Evolutionary conservation across 768 basidiomycete genomes (phyloP).

Genomic region (Hygrocybe coccinea): DNA sequence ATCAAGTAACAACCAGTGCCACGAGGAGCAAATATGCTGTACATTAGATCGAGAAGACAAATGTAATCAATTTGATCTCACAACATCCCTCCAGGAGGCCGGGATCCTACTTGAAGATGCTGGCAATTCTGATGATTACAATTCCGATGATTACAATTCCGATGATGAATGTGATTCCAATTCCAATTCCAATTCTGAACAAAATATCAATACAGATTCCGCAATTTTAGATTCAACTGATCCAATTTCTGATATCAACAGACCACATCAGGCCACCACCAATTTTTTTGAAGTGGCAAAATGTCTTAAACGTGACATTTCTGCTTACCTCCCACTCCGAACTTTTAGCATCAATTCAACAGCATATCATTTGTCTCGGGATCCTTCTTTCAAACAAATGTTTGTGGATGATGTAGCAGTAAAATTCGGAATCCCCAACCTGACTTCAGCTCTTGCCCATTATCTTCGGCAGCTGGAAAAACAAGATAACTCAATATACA

Average conservation of each 20-base stretch:
- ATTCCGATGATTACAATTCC: neutral
- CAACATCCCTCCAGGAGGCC: slow-evolving; percentile 3
- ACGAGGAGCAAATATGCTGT: slow-evolving; percentile 31
- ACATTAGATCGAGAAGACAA: slow-evolving; percentile 31
- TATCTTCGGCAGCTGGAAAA: slow-evolving; percentile 11
- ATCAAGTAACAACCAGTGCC: slow-evolving; percentile 30
- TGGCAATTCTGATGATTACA: neutral
- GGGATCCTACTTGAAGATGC: neutral
- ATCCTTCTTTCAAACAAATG: slow-evolving; percentile 16
- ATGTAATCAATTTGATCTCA: slow-evolving; percentile 26
- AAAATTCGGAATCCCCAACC: slow-evolving; percentile 25
- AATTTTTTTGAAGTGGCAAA: slow-evolving; percentile 10
- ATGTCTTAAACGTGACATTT: neutral
- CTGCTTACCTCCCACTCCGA: slow-evolving; percentile 8
- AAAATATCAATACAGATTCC: neutral
- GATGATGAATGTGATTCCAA: slow-evolving; percentile 1
- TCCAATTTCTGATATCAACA: neutral
- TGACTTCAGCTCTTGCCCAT: slow-evolving; percentile 23
- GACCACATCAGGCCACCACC: neutral
- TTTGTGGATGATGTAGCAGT: slow-evolving; percentile 18
- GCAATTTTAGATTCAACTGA: neutral
- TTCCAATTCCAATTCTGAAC: neutral
- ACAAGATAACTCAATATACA: neutral
- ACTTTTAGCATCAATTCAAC: slow-evolving; percentile 11
- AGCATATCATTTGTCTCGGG: slow-evolving; percentile 23